Conservation (phyloP, 1,284 basidiomycete species). For the Trichosporon sp. region DNA sequence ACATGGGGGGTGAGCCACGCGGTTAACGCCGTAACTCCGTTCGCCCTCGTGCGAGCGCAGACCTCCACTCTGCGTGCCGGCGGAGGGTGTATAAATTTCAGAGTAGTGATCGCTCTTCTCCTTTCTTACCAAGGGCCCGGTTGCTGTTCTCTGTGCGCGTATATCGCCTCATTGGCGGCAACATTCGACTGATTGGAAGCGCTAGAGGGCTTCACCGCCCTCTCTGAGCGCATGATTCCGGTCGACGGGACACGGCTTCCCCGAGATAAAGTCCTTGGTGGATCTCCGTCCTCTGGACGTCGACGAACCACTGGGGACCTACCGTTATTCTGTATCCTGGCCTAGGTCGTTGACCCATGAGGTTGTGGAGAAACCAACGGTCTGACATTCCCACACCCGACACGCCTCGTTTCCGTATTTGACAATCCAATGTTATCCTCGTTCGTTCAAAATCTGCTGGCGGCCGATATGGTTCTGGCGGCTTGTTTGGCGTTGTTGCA, state of each 20-base stretch:
- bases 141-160: slow-evolving; percentile 23
- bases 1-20: background rate
- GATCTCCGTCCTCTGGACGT: slow-evolving; percentile 20
- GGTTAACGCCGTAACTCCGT: slow-evolving; percentile 15
- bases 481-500: background rate
- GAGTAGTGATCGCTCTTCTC: background rate
- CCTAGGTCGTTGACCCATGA: slow-evolving; percentile 39
- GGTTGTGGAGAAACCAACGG: slow-evolving; percentile 42
- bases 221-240: slow-evolving; percentile 33
- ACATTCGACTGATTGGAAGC: slow-evolving; percentile 34
- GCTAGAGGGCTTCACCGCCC: slow-evolving; percentile 15
- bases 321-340: slow-evolving; percentile 42
- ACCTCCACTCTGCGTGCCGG: slow-evolving; percentile 6
- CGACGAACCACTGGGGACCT: slow-evolving; percentile 29
- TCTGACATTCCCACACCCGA: slow-evolving; percentile 28
- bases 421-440: background rate
- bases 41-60: slow-evolving; percentile 16
- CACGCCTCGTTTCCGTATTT: background rate
- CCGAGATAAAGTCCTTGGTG: slow-evolving; percentile 28
- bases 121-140: slow-evolving; percentile 34
- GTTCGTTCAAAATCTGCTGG: background rate
- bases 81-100: slow-evolving; percentile 23
- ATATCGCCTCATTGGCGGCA: slow-evolving; percentile 16
- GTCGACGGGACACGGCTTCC: slow-evolving; percentile 41
- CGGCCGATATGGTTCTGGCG: background rate